These are phyloP conservation scores for Leishmania major DNA, from an alignment of 208 protist species.

Conservation along the genomic window DNA sequence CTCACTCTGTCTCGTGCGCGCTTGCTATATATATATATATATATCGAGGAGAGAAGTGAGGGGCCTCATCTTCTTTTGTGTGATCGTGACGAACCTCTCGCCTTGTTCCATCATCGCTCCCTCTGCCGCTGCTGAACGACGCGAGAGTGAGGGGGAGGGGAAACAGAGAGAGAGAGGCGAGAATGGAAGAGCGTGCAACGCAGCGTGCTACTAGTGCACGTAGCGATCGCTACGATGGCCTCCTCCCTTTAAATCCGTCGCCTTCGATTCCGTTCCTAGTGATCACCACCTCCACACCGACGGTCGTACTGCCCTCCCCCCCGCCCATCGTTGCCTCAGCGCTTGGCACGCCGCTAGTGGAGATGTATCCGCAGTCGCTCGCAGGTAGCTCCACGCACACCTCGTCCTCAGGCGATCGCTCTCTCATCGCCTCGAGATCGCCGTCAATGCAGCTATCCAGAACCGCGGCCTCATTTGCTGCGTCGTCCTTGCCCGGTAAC, in stretches of 20 bases:
- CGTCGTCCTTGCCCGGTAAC: constrained; percentile 13
- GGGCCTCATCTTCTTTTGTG: too few relatives aligned
- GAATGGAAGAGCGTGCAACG: neutral
- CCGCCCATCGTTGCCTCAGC: neutral
- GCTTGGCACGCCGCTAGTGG: neutral
- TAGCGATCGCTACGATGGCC: neutral
- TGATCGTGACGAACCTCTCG: neutral
- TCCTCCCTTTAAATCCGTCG: neutral
- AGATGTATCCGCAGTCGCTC: neutral
- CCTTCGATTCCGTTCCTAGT: neutral
- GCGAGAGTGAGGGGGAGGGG: neutral
- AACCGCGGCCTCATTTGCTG: neutral
- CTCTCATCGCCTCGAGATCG: constrained; percentile 2
- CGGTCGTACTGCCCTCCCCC: neutral
- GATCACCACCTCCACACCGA: constrained; percentile 2
- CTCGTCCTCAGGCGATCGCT: constrained; percentile 6
- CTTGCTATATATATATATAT: neutral
- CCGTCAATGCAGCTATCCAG: neutral
- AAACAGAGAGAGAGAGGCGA: neutral
- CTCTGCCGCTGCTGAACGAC: neutral
- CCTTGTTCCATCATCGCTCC: neutral
- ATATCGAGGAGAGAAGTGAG: too few relatives aligned
- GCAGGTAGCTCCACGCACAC: constrained; percentile 1
- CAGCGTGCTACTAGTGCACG: neutral
- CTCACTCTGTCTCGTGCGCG: neutral